A percentile compares a stretch with the other conserved stretches of the same genome.
phyloP scores from a whole-genome alignment of 768 basidiomycete genomes.

The Suillus plorans region DNA sequence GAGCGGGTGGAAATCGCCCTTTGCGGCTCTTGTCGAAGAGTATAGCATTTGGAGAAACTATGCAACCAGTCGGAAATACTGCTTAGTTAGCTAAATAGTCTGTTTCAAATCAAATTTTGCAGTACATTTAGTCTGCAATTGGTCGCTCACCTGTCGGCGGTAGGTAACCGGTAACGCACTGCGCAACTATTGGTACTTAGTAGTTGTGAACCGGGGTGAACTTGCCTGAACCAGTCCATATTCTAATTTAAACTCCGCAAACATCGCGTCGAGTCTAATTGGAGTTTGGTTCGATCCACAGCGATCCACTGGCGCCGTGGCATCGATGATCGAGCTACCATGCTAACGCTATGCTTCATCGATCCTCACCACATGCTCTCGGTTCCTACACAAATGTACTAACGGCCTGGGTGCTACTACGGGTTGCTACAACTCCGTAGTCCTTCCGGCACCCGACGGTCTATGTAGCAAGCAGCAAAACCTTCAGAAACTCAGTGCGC shows the following conservation, averaged over 20 bases:
- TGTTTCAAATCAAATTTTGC: background rate
- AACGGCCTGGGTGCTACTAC: background rate
- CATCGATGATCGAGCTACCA: background rate
- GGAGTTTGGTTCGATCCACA: background rate
- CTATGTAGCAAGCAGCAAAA: background rate
- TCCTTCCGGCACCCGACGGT: background rate
- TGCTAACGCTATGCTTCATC: background rate
- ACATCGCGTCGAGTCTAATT: background rate
- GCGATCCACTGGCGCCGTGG: background rate
- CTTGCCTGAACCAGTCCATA: background rate
- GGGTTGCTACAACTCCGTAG: background rate
- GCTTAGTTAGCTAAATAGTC: background rate
- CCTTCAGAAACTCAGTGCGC: too few species aligned
- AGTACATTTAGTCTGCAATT: background rate
- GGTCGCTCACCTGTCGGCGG: background rate
- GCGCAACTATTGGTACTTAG: background rate
- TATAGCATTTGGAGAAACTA: background rate
- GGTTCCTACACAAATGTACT: background rate
- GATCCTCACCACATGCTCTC: background rate
- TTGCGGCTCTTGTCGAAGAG: background rate
- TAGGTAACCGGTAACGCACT: background rate
- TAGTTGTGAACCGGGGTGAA: background rate
- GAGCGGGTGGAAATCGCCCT: background rate
- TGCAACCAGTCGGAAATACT: background rate
- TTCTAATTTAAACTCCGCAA: background rate